A percentile compares a stretch with the other conserved stretches of the same genome.
These are phyloP conservation scores for Pseudozyma flocculosa DNA, from an alignment of 1,284 basidiomycete species.

Conservation along the genomic window DNA sequence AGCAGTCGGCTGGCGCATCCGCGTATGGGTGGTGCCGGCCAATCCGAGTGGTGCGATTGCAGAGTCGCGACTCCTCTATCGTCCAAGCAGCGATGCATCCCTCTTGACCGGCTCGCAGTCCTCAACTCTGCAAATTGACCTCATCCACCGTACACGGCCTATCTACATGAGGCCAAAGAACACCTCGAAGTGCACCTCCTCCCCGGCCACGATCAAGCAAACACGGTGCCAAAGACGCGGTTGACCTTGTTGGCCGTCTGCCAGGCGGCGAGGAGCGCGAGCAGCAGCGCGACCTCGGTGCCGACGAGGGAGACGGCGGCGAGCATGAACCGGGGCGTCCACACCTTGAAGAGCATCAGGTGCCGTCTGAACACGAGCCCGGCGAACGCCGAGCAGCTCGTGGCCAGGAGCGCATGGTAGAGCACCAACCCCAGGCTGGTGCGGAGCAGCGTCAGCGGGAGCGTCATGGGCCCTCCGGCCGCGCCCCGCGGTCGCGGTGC, in stretches of 20 bases:
- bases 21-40: too few relatives aligned
- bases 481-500: conserved; percentile 62
- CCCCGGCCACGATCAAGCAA: conserved; percentile 7
- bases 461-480: conserved; percentile 8
- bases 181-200: too few relatives aligned
- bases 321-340: conserved; percentile 89
- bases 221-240: conserved; percentile 32
- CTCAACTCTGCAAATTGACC: too few relatives aligned
- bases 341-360: conserved; percentile 99
- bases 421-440: conserved; percentile 68
- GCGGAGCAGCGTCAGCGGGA: conserved; percentile 54
- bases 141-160: too few relatives aligned
- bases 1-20: too few relatives aligned
- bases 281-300: conserved; percentile 60
- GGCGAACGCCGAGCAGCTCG: conserved; percentile 64
- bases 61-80: too few relatives aligned
- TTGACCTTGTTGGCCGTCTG: conserved; percentile 33
- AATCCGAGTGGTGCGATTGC: too few relatives aligned
- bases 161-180: too few relatives aligned
- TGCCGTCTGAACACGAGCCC: conserved; percentile 77
- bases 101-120: too few relatives aligned
- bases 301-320: conserved; percentile 63
- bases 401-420: conserved; percentile 66
- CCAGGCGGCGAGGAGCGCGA: conserved; percentile 40
- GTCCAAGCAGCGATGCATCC: too few relatives aligned